Evolutionary conservation across 2,329 filamentous ascomycete species (phyloP).

Genomic region (Reticulascus tulasneorum): DNA sequence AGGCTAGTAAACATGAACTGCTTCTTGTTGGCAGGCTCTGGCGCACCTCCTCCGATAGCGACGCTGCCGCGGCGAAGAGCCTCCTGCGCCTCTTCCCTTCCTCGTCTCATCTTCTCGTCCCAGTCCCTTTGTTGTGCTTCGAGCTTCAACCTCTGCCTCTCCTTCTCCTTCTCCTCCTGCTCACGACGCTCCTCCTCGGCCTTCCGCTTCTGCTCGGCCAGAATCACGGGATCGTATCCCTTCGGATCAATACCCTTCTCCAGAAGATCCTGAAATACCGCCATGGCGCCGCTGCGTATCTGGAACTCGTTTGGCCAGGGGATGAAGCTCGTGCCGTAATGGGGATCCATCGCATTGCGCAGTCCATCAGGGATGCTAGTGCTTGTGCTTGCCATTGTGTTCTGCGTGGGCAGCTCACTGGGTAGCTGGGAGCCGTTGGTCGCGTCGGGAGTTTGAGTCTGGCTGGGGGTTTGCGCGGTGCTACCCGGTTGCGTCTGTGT

Average conservation of each 20-base stretch:
- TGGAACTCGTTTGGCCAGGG: constrained; percentile 73
- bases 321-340: constrained; percentile 58
- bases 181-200: constrained; percentile 43
- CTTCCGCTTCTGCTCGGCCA: constrained; percentile 46
- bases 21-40: constrained; percentile 31
- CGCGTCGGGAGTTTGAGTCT: constrained; percentile 13
- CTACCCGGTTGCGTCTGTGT: constrained; percentile 15
- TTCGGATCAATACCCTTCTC: constrained; percentile 60
- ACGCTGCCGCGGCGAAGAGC: constrained; percentile 21
- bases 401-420: constrained; percentile 20
- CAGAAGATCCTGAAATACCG: constrained; percentile 56
- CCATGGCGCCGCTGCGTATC: constrained; percentile 66
- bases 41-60: constrained; percentile 13
- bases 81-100: constrained; percentile 35
- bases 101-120: constrained; percentile 37
- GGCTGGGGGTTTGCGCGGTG: constrained; percentile 18
- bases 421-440: constrained; percentile 19
- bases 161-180: constrained; percentile 36
- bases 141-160: constrained; percentile 40
- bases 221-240: constrained; percentile 53
- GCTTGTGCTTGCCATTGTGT: constrained; percentile 21
- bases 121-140: constrained; percentile 38
- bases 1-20: constrained; percentile 55
- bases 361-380: constrained; percentile 46
- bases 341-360: constrained; percentile 49